Evolutionary conservation across 768 basidiomycete genomes (phyloP).

Genomic region (Psilocybe cyanescens): DNA sequence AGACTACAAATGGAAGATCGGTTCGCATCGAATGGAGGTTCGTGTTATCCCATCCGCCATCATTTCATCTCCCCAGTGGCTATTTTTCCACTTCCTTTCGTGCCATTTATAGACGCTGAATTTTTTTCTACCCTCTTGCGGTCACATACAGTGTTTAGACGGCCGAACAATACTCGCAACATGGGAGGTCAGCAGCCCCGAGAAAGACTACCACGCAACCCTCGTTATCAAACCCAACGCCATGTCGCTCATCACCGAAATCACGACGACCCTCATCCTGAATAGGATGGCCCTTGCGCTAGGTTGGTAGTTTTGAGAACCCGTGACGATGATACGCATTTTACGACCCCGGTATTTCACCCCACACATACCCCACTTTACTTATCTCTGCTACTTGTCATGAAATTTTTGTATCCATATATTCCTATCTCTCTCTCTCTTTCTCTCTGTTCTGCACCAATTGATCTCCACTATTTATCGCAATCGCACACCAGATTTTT

Average conservation of each 20-base stretch:
- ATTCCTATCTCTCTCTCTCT: conserved; percentile 5
- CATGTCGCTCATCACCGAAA: conserved; percentile 71
- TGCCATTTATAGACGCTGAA: neutral
- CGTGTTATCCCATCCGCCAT: conserved; percentile 4
- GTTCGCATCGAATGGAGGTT: conserved; percentile 59
- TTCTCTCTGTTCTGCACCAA: neutral
- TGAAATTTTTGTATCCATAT: conserved; percentile 19
- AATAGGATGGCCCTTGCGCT: conserved; percentile 71
- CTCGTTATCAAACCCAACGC: conserved; percentile 62
- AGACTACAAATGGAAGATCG: conserved; percentile 78
- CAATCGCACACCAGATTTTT: neutral
- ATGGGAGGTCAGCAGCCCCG: conserved; percentile 67
- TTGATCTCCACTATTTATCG: neutral
- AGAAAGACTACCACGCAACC: conserved; percentile 60
- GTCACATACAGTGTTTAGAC: conserved; percentile 53
- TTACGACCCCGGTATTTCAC: conserved; percentile 13
- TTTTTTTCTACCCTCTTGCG: neutral
- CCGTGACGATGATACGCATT: neutral
- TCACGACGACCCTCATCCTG: conserved; percentile 73
- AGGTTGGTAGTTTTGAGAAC: conserved; percentile 46
- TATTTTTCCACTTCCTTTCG: too few relatives aligned
- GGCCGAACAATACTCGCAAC: conserved; percentile 62
- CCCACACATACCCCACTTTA: neutral
- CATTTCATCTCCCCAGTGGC: neutral
- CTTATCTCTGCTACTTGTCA: conserved; percentile 1